Base-by-base conservation (phyloP, 148 eudicot species). In the Persicaria tinctoria region DNA sequence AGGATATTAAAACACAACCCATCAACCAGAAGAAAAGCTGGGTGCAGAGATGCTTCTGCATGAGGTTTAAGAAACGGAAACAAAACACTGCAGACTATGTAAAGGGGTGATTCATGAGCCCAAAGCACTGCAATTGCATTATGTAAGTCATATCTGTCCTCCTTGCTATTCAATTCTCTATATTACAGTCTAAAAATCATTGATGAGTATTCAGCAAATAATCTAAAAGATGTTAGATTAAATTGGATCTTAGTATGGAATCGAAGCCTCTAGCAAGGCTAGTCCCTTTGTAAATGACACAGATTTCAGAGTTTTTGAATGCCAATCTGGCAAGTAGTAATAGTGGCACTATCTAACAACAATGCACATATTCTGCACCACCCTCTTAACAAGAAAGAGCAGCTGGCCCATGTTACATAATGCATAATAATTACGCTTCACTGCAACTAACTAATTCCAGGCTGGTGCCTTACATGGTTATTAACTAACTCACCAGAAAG, bases 1-100 rank as follows among this genome's bases (percentile, higher is more conserved):
- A 83, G 79, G 90, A 86, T 20, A 86, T 80, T 27, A 90, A 87
- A 81, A 70, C 85, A 70, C 89, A 82, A 76, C 83, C 93, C 4
- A 79, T 81, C 50, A 87, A 83, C 76, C 82, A 84, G 83, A 94
- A 87, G 82, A 91, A 85, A 73, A 83, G 83, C 0, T 90, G 98
- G 98, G 83, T 78, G 74, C 88, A 80, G 44, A 79, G 83, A 47
- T 92, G 89, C 80, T 94, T 84, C 84, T 86, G 89, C 79, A 76
- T 88, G 23, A 80, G 76, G 72, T 83, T 87, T 17, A 89, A 89
- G 78, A 86, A 90, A 83, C 78, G 98, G 77, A 88, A 87, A 79
- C 93, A 90, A 74, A 73, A 68, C 78, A 84, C 87, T 51, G 48
- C 46, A 48, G 90, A 81, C 69, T 86, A 76, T 79, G 85, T 84